Evolutionary conservation across 306 rosid genomes (phyloP).

Genomic region (Cucurbita ficifolia): DNA sequence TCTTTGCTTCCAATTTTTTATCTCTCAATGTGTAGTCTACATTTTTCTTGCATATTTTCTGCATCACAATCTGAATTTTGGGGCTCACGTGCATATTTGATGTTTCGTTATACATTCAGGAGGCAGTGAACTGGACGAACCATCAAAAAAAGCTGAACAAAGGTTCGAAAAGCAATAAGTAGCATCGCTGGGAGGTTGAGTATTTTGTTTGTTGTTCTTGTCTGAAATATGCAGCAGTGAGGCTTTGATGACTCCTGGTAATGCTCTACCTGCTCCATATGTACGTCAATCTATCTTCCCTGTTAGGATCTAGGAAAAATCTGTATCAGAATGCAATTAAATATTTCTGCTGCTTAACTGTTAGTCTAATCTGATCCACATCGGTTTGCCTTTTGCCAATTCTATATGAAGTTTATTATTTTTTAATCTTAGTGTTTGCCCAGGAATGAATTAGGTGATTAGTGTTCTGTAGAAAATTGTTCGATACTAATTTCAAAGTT

Average conservation of each 20-base stretch:
- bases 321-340: neutral
- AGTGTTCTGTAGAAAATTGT: neutral
- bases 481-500: neutral
- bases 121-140: constrained; percentile 70
- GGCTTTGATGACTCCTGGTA: constrained; percentile 26
- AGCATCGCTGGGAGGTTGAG: constrained; percentile 10
- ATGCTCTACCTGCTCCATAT: constrained; percentile 20
- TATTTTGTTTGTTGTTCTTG: neutral
- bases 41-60: constrained; percentile 4
- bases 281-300: constrained; percentile 19
- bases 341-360: neutral
- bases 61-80: constrained; percentile 12
- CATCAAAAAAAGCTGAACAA: constrained; percentile 32
- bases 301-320: neutral
- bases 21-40: neutral
- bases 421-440: neutral
- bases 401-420: neutral
- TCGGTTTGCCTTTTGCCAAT: neutral
- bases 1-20: neutral
- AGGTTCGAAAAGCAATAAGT: constrained; percentile 37
- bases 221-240: constrained; percentile 44
- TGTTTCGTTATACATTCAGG: constrained; percentile 34
- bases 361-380: neutral
- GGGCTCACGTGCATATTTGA: constrained; percentile 21
- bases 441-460: neutral